Base-by-base conservation (phyloP, 768 basidiomycete genomes). In the Favolaschia claudopus region DNA sequence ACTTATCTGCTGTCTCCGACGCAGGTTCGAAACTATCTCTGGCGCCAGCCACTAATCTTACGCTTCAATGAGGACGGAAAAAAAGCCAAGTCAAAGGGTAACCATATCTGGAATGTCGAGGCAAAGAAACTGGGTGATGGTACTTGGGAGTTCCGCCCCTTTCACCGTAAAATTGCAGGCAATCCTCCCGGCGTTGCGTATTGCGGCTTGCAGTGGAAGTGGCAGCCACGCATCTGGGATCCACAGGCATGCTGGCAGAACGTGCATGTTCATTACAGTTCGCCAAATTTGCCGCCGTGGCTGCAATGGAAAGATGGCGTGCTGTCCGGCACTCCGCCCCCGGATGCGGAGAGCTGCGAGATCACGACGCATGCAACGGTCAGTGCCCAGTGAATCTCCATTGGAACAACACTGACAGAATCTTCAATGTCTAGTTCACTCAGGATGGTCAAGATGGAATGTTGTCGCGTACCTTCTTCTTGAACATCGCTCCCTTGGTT, bases 51-150 rank as follows among this genome's bases (percentile, higher is more conserved):
- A 28, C 89, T 91, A 71, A 99, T 99, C 70, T 89, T 95, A 27
- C 92, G 96, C 28, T 99, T 96, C 81, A 99, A 99, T 72, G 95
- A 98, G 69, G 96, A 99, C 72, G 96, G 96, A 32, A 98, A 98
- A 76, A 99, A 99, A 77, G 93, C 96, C 22, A 99, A 99, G 76
- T 96, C 94, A 51, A 97, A 97, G 79, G 96, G 96, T 43, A 99
- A 99, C 76, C 96, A 99, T 69, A 97, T 98, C 65, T 99, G 96
- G 96, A 96, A 95, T 69, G 91, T 99, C 47, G 94, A 98, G 68
- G 96, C 95, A n/a, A 93, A 86, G 77, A 96, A 93, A 74, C 70
- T 77, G 22, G 78, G 78, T 22, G 91, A 91, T 44, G 85, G 89
- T 37, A 78, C 83, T 62, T 98, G 95, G 95, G 82, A 86, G 49